A percentile compares a stretch with the other conserved stretches of the same genome.
phyloP scores from a whole-genome alignment of 495 filamentous ascomycete species.

The Polyplosphaeria fusca region DNA sequence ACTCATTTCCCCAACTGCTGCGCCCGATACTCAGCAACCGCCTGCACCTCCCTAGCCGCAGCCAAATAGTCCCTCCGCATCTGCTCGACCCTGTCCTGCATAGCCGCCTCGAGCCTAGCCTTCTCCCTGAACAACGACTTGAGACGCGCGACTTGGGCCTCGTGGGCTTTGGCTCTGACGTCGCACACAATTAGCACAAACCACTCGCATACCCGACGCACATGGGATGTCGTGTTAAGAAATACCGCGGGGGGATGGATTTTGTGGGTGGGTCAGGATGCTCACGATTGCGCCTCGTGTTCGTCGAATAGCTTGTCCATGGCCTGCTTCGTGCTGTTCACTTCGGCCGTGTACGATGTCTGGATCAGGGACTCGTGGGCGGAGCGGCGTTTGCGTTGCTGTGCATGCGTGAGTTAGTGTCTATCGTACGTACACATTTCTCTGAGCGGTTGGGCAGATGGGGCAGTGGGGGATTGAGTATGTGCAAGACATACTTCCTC shows the following conservation, averaged over 20 bases:
- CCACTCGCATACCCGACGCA: no score
- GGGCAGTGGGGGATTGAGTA: background rate
- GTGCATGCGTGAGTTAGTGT: background rate
- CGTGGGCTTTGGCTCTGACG: constrained; percentile 6
- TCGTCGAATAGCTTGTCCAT: constrained; percentile 16
- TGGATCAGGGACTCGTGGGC: background rate
- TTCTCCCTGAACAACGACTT: constrained; percentile 6
- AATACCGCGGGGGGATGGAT: background rate
- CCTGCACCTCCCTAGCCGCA: constrained; percentile 8
- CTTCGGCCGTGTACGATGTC: constrained; percentile 1
- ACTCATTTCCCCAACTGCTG: background rate
- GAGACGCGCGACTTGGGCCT: constrained; percentile 13
- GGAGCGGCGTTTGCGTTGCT: constrained; percentile 16
- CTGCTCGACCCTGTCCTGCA: background rate
- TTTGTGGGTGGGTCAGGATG: background rate
- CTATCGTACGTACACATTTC: background rate
- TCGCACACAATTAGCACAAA: background rate
- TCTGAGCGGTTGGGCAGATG: background rate
- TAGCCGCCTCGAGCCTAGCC: constrained; percentile 7
- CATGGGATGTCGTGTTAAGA: no score
- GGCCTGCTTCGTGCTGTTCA: background rate
- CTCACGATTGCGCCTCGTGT: constrained; percentile 1
- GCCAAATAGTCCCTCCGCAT: constrained; percentile 4
- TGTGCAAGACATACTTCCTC: constrained; percentile 6
- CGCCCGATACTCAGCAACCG: background rate